These are phyloP conservation scores for Ophiostoma novo-ulmi DNA, from an alignment of 2,329 filamentous ascomycete species.

Conservation along the genomic window DNA sequence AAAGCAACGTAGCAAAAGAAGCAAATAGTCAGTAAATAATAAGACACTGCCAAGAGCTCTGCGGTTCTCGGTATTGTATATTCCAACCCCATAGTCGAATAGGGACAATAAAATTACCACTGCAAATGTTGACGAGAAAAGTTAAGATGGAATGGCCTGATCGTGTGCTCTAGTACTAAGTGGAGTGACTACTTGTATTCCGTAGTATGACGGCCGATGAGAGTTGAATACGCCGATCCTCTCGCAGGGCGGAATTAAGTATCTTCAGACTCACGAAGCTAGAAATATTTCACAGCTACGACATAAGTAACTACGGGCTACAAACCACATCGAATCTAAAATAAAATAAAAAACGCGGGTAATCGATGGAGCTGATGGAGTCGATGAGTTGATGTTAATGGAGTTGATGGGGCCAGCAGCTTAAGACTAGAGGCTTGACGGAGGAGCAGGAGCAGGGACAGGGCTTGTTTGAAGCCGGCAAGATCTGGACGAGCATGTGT, in stretches of 20 bases:
- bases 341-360: constrained; percentile 3
- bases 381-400: background rate
- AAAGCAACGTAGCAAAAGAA: background rate
- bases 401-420: background rate
- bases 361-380: constrained; percentile 8
- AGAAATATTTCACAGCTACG: background rate
- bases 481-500: constrained; percentile 3
- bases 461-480: constrained; percentile 2
- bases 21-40: background rate
- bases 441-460: constrained; percentile 1
- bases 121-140: background rate
- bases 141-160: background rate
- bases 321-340: background rate
- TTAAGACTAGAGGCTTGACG: constrained; percentile 1
- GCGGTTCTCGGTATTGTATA: background rate
- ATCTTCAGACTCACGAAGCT: background rate
- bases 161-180: constrained; percentile 9
- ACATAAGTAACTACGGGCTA: background rate
- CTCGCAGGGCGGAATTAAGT: background rate
- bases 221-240: background rate
- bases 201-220: background rate
- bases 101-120: background rate
- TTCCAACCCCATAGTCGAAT: background rate
- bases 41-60: background rate
- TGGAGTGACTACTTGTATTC: background rate